Evolutionary conservation across 371 early-diverging fungal species (phyloP).

Genomic region (Mucor saturninus): DNA sequence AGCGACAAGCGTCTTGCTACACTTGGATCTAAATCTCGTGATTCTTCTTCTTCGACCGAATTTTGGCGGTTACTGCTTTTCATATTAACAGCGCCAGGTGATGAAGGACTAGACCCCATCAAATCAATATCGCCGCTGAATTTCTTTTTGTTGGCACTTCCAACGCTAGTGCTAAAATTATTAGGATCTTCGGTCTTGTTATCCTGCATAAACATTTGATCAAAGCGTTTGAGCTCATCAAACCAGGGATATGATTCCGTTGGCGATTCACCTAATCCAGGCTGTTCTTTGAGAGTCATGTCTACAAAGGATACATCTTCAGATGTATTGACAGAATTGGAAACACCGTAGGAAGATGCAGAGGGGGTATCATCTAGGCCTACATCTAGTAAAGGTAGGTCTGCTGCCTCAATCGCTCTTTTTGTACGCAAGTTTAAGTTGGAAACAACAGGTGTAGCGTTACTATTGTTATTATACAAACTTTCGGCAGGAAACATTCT

Average conservation of each 20-base stretch:
- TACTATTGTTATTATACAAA: constrained; percentile 18
- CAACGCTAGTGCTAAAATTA: constrained; percentile 47
- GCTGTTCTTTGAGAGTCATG: constrained; percentile 20
- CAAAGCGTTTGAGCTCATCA: constrained; percentile 30
- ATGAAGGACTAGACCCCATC: constrained; percentile 2
- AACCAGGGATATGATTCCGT: constrained; percentile 34
- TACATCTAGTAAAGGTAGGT: constrained; percentile 51
- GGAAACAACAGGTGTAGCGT: constrained; percentile 17
- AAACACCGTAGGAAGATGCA: constrained; percentile 8
- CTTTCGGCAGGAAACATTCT: constrained; percentile 63
- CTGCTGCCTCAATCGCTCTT: constrained; percentile 42
- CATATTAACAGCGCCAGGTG: neutral
- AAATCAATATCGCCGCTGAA: neutral
- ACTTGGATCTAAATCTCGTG: constrained; percentile 42
- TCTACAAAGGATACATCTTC: neutral
- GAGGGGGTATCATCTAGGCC: constrained; percentile 28
- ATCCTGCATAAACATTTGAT: constrained; percentile 30
- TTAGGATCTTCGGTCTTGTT: neutral
- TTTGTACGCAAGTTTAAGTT: constrained; percentile 47
- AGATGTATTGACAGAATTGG: neutral
- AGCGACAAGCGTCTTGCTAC: constrained; percentile 62
- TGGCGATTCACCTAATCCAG: constrained; percentile 32
- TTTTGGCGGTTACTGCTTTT: neutral
- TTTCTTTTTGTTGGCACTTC: constrained; percentile 26
- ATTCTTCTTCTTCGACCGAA: constrained; percentile 5